Conservation (phyloP, 2,329 filamentous ascomycete species). For the Diaporthe citrichinensis region DNA sequence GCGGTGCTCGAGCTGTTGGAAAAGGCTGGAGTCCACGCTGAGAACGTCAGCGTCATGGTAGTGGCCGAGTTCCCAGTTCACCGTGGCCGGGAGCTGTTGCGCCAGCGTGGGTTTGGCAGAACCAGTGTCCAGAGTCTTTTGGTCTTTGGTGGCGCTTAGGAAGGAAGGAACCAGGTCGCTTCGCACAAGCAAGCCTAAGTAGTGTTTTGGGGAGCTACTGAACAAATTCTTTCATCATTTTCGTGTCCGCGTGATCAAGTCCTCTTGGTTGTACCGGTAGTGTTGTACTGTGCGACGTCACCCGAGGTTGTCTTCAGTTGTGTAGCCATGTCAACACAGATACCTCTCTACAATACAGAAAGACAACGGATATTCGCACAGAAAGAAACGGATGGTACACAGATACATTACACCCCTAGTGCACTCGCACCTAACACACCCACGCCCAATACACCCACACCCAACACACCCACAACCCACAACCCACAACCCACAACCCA, state of each 20-base stretch:
- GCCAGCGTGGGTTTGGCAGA: slow-evolving; percentile 62
- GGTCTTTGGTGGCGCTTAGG: slow-evolving; percentile 60
- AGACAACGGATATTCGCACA: too few species aligned
- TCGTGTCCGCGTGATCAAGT: background rate
- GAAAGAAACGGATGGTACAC: too few species aligned
- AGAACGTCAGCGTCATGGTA: slow-evolving; percentile 63
- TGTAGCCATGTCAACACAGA: background rate
- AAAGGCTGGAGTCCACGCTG: slow-evolving; percentile 56
- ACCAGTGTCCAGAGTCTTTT: slow-evolving; percentile 67
- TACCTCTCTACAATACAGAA: too few species aligned
- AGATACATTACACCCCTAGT: too few species aligned
- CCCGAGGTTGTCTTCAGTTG: background rate
- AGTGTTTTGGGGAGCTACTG: background rate
- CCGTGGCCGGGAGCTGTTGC: slow-evolving; percentile 63
- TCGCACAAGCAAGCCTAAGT: too few species aligned
- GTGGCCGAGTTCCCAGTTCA: slow-evolving; percentile 72
- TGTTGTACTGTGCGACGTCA: background rate
- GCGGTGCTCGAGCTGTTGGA: slow-evolving; percentile 64
- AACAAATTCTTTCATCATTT: background rate
- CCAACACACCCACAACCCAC: too few species aligned
- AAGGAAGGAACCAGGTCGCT: too few species aligned
- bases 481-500: too few species aligned
- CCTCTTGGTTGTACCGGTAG: background rate
- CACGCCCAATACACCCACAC: too few species aligned
- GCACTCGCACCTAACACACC: too few species aligned